Base-by-base conservation (phyloP, 2,329 filamentous ascomycete genomes). In the Colletotrichum liriopes region DNA sequence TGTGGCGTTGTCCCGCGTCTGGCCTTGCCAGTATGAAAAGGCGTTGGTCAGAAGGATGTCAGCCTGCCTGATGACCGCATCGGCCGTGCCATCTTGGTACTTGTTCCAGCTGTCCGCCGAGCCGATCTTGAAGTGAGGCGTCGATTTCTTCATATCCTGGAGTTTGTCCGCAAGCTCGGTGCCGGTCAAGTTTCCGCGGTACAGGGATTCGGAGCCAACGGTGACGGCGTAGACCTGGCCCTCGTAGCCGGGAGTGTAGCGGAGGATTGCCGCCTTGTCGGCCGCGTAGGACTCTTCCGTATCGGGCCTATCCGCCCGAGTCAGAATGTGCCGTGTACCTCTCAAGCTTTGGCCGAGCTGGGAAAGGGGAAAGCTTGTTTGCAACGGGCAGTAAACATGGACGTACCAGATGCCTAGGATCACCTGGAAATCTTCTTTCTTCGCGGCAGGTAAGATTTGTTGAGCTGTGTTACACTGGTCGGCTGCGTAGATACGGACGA, bases 31-130 rank as follows among this genome's bases (percentile, higher is more conserved):
- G 86, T 93, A 94, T 41, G 90, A 88, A 79, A 94, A 94, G 35
- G 90, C 92, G 78, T 94, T 93, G 79, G 88, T 86, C 73, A 94
- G 51, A 68, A 86, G 82, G 70, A 93, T 89, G 63, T 92, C 90
- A 63, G 87, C 88, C 58, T 86, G 87, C 64, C 81, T 81, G 77
- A 93, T 88, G 74, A 93, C 83, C 18, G 88, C 84, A 79, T 93
- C 89, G 49, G 89, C 91, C 35, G 91, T 93, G 49, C 91, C 91
- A 78, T 93, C 91, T 58, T 88, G 86, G 77, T 86, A 91, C 82
- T 92, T 93, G 84, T 93, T 93, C 92, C 92, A 94, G 79, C 87
- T 90, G 82, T 94, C 92, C 9, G 92, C 92, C 14, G 90, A 93
- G 62, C 92, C 92, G 55, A 93, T 85, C 75, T 87, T 88, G 76